Conservation (phyloP, 2,329 filamentous ascomycete genomes). For the Thielaviopsis euricoi region DNA sequence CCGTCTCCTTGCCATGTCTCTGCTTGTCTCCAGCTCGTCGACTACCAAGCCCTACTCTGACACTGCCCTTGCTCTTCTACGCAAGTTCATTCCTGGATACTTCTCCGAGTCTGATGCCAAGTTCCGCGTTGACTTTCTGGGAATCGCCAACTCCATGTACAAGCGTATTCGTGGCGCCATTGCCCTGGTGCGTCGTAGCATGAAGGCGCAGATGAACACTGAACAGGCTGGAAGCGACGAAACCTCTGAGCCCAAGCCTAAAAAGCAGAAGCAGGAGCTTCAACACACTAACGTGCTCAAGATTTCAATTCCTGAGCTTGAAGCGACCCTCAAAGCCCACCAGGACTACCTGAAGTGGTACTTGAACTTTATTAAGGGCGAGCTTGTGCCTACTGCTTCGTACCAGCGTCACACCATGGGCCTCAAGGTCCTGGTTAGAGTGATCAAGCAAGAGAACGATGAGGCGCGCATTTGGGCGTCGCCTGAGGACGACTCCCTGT, state of each 20-base stretch:
- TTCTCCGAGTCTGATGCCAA: slow-evolving; percentile 78
- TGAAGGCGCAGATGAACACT: slow-evolving; percentile 19
- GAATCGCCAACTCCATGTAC: slow-evolving; percentile 58
- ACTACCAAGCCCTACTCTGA: slow-evolving; percentile 56
- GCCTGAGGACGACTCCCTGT: slow-evolving; percentile 22
- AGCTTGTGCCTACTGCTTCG: slow-evolving; percentile 65
- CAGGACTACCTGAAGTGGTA: slow-evolving; percentile 60
- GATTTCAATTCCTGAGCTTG: slow-evolving; percentile 22
- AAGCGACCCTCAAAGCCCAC: slow-evolving; percentile 31
- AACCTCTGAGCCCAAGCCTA: slow-evolving; percentile 9
- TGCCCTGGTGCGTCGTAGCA: slow-evolving; percentile 33
- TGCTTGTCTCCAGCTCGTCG: slow-evolving; percentile 60
- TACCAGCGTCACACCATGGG: slow-evolving; percentile 82
- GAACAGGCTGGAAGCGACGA: slow-evolving; percentile 17
- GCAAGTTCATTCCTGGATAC: slow-evolving; percentile 49
- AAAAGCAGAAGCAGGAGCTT: slow-evolving; percentile 17
- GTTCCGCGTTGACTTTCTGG: slow-evolving; percentile 65
- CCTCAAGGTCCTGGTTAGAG: slow-evolving; percentile 49
- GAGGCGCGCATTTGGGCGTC: slow-evolving; percentile 24
- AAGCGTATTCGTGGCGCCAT: slow-evolving; percentile 56
- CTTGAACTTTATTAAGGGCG: slow-evolving; percentile 49
- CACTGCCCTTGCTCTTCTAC: slow-evolving; percentile 44
- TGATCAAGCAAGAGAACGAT: slow-evolving; percentile 56
- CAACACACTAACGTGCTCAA: slow-evolving; percentile 25
- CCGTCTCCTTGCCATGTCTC: slow-evolving; percentile 63